A percentile compares a stretch with the other conserved stretches of the same genome.
These are phyloP conservation scores for Saccharomycopsis guyanensis DNA, from an alignment of 805 yeast genomes.

Conservation along the genomic window DNA sequence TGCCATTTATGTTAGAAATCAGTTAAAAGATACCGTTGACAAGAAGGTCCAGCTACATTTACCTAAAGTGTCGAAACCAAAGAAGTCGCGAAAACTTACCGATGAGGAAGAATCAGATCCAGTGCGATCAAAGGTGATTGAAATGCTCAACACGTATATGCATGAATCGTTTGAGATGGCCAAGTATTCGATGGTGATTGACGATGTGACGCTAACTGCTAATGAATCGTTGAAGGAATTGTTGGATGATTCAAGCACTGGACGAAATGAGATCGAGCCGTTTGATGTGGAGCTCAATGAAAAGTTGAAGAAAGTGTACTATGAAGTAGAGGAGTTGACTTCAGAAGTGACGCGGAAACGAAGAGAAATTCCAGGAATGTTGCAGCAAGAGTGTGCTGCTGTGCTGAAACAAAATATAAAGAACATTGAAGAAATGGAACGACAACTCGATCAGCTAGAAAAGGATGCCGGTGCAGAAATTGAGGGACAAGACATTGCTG, in stretches of 20 bases:
- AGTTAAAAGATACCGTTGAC: conserved; percentile 35
- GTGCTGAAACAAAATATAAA: conserved; percentile 25
- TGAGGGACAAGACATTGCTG: conserved; percentile 6
- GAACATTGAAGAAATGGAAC: conserved; percentile 16
- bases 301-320: conserved; percentile 46
- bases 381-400: conserved; percentile 29
- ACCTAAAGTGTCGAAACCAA: conserved; percentile 26
- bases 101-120: conserved; percentile 33
- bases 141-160: conserved; percentile 38
- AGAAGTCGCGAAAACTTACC: background rate
- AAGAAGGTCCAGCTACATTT: conserved; percentile 42
- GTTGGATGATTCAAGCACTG: conserved; percentile 21
- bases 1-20: conserved; percentile 39
- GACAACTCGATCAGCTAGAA: background rate
- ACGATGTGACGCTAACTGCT: conserved; percentile 39
- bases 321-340: conserved; percentile 55
- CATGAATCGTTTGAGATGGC: conserved; percentile 50
- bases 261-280: conserved; percentile 47
- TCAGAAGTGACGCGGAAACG: conserved; percentile 49
- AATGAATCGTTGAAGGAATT: conserved; percentile 23
- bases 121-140: conserved; percentile 36
- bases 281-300: conserved; percentile 61
- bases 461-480: conserved; percentile 4
- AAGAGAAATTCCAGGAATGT: conserved; percentile 40
- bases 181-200: conserved; percentile 47